Percentiles rank a stretch among this genome's conserved stretches.
These are phyloP conservation scores for Auriscalpium orientale DNA, from an alignment of 768 basidiomycete species.

Conservation along the genomic window DNA sequence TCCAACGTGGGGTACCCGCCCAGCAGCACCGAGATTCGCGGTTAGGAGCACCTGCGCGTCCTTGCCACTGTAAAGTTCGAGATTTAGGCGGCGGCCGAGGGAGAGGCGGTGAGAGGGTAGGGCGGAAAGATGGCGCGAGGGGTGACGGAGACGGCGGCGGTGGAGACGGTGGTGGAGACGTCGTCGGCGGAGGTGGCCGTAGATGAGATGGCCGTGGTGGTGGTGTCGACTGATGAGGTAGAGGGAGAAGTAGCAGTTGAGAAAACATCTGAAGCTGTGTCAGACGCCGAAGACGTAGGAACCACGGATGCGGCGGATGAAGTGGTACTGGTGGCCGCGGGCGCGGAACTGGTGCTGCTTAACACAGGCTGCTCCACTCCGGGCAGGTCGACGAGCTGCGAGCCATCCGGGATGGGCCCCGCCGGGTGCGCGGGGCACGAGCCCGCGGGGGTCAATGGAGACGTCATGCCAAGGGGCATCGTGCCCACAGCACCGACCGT, in stretches of 20 bases:
- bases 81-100: neutral
- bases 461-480: conserved; percentile 42
- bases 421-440: conserved; percentile 42
- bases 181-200: no score
- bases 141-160: no score
- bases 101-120: no score
- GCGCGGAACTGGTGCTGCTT: conserved; percentile 21
- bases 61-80: conserved; percentile 25
- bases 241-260: no score
- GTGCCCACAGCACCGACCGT: conserved; percentile 40
- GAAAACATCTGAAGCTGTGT: no score
- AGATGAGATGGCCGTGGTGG: no score
- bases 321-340: neutral
- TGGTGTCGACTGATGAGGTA: no score
- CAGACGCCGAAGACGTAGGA: neutral
- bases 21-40: no score
- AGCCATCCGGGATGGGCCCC: conserved; percentile 45
- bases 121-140: no score
- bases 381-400: conserved; percentile 30
- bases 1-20: no score
- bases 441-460: conserved; percentile 36
- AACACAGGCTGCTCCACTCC: no score
- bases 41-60: conserved; percentile 26
- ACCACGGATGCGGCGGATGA: neutral
- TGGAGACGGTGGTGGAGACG: no score